Evolutionary conservation across 768 basidiomycete species (phyloP), one percentile per base, ranked within the genome.

Genomic region (Auricularia auricula-judae): DNA sequence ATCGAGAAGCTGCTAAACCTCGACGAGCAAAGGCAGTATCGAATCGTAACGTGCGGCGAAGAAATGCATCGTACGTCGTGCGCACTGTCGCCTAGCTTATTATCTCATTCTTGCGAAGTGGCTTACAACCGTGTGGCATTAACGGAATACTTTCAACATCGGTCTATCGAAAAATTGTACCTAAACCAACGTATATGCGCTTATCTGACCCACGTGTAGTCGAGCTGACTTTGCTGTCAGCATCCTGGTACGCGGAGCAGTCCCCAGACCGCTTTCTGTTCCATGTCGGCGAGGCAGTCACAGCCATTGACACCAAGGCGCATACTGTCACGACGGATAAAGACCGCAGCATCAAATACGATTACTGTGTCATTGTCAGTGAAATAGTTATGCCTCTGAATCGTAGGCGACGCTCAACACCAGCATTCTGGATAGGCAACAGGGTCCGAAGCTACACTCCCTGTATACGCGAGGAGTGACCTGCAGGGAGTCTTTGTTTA

Each of bases 1-100:
- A 86, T 88, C 68, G 86, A 88, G 70, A 88, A 87, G 68, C 74
- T 89, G 36, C 76, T 87, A 53, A 78, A 79, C 64, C 76, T 84
- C 34, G 84, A 88, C 67, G 77, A 79, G 21, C 71, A 71, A 3
- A 75, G 76, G 5, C 72, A 74, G 18, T 87, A 86, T 72, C 76
- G 78, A 62, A 74, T 87, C 36, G 76, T 83, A 14, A 86, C 84
- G 1, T 83, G 81, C 58, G 86, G 86, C 11, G 87, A 89, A 74
- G 81, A 81, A 69, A 68, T 65, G 36, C 72, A 66, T 16, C 61
- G 70, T 43, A 71, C 72, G 36, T 74, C 71, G 74, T 69, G 59
- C 65, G 70, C 63, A 72, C 70, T 8, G 68, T 69, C 23, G 34
- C 63, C 12, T 70, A 8, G 66, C 34, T 42, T 65, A n/a, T 66